Base-by-base conservation (phyloP, 805 yeast genomes). In the Suhomyces sp. region DNA sequence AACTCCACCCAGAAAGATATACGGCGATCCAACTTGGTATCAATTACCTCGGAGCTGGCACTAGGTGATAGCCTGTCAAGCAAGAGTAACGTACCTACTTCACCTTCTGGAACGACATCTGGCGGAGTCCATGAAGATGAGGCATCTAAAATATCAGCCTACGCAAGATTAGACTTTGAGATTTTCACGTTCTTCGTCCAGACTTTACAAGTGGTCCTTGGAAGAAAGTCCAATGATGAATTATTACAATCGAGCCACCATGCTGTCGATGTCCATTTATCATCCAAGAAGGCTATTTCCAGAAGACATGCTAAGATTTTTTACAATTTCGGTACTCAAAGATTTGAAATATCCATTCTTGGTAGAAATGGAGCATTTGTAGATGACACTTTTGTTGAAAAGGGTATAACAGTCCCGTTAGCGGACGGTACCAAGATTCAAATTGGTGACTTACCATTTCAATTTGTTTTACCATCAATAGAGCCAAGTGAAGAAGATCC, bases 291-390 rank as follows among this genome's bases (percentile, higher is more conserved):
- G 65, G 95, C 97, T 7, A 88, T 93, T 12, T 88, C 96, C 5
- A 68, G 98, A 54, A 72, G 88, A 40, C 98, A 93, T 60, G 98
- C 98, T 4, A 90, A 87, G 60, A 91, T 93, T 11, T 91, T 90
- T 57, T 93, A 91, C 66, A 93, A 93, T 56, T 93, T 93, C 61
- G 98, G 96, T 3, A 88, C 95, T 3, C 98, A 91, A 56, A 65
- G 95, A 45, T 93, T 93, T 54, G 98, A 93, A 60, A 65, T 93
- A 28, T 81, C 95, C 6, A 88, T 93, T 2, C 70, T 90, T 48
- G 98, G 98, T 13, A 75, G 96, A 48, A 93, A 93, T 58, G 98
- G 98, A 24, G 97, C 97, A 2, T 93, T 93, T 68, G 95, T 93
- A 3, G 93, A 91, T 58, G 96, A 88, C 46, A 70, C 70, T 22